Percentiles rank a stretch among this genome's conserved stretches.
Conservation (phyloP, 192 early-diverging fungal genomes). For the Allomyces javanicus region DNA sequence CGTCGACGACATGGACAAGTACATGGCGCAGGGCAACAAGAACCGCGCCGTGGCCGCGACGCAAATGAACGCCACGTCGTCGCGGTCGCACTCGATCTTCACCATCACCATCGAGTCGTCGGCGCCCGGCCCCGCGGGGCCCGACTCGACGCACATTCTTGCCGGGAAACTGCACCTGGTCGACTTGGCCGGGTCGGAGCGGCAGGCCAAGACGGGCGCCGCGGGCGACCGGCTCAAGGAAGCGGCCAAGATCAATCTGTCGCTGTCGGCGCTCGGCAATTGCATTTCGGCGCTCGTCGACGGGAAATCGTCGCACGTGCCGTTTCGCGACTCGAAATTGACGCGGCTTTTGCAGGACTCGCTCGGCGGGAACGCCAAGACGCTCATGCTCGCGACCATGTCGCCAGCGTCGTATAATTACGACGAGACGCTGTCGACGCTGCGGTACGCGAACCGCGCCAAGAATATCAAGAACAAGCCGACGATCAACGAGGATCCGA, state of each 20-base stretch:
- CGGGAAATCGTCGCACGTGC: slow-evolving; percentile 32
- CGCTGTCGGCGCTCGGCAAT: slow-evolving; percentile 37
- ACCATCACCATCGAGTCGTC: slow-evolving; percentile 38
- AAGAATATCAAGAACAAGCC: slow-evolving; percentile 50
- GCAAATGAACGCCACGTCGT: slow-evolving; percentile 38
- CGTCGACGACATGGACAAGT: slow-evolving; percentile 32
- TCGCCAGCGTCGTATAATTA: slow-evolving; percentile 37
- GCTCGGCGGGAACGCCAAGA: slow-evolving; percentile 42
- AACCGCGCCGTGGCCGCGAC: slow-evolving; percentile 37
- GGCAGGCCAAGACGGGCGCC: slow-evolving; percentile 41
- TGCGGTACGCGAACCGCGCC: slow-evolving; percentile 41
- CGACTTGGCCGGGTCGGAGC: slow-evolving; percentile 38
- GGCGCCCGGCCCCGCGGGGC: slow-evolving; percentile 11
- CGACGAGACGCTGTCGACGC: slow-evolving; percentile 37
- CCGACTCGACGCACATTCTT: slow-evolving; percentile 16
- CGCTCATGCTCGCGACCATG: slow-evolving; percentile 43
- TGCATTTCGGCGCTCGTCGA: slow-evolving; percentile 44
- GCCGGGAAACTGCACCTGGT: slow-evolving; percentile 40
- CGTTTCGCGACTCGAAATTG: slow-evolving; percentile 42
- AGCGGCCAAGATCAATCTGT: slow-evolving; percentile 43
- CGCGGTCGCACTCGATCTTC: slow-evolving; percentile 42
- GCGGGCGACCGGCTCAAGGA: slow-evolving; percentile 39
- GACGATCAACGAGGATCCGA: slow-evolving; percentile 44
- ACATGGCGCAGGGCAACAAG: slow-evolving; percentile 33
- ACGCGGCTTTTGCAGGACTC: slow-evolving; percentile 42